Evolutionary conservation across 2,329 filamentous ascomycete species (phyloP), one percentile per base, ranked within the genome.

Genomic region (Epichloe sylvatica): DNA sequence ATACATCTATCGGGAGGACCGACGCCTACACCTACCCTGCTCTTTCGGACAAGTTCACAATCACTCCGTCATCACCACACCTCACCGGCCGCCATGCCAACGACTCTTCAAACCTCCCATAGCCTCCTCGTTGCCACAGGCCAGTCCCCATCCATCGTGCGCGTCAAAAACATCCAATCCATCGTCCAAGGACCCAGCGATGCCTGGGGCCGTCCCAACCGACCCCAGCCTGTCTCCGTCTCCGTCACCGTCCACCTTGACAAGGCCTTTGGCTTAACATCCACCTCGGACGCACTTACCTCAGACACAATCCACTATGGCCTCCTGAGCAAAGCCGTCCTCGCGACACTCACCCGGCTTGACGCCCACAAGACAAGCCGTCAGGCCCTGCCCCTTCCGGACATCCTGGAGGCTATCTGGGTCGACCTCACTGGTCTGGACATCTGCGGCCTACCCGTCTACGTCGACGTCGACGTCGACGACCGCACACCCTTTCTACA

Each of bases 301-400:
- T 64, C 66, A n/a, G 84, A 84, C 60, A 89, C 85, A 2, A 78
- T 88, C 23, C 83, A 90, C 67, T 90, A 90, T 59, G 84, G 85
- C 2, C 72, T 69, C 9, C 70, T 89, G 13, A 81, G 79, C 67
- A 87, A 88, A 66, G 70, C 72, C 0, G 70, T 89, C 13, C 66
- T 83, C 34, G 63, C 64, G 23, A 68, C 67, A 12, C 60, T 81
- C 25, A 62, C 66, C 43, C 53, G 62, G n/a, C 56, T 61, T 21
- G 51, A 49, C 43, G 25, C 23, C 15, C 41, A 43, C 30, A 41
- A 49, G 36, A 34, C 42, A 2, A 37, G 47, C 5, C 47, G 9
- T 15, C 21, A 53, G 40, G 11, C 30, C 47, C n/a, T 54, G 36
- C 53, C 55, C 3, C 55, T 67, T 47, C 56, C 56, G 15, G 54